phyloP scores from a whole-genome alignment of 768 basidiomycete genomes.

The Trametes punicea region DNA sequence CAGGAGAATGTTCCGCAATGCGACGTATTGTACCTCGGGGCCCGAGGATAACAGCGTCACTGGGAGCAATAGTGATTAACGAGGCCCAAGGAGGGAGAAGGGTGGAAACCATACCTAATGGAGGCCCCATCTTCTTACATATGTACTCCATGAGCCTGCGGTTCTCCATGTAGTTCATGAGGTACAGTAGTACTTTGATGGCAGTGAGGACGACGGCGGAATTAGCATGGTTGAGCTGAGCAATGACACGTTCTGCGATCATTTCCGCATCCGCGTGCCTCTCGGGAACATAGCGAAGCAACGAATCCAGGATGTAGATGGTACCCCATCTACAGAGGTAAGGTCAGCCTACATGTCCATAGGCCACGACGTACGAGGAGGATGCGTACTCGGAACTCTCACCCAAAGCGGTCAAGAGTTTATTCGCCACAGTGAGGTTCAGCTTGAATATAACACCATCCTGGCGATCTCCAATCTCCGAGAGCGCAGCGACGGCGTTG shows the following conservation, averaged over 20 bases:
- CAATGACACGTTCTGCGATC: conserved; percentile 92
- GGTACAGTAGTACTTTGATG: conserved; percentile 90
- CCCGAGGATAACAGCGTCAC: conserved; percentile 96
- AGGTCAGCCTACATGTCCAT: background rate
- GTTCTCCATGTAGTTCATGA: conserved; percentile 99
- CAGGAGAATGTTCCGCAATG: conserved; percentile 91
- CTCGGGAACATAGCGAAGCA: conserved; percentile 93
- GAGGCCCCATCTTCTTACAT: conserved; percentile 98
- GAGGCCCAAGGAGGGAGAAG: no score
- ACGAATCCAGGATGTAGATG: conserved; percentile 93
- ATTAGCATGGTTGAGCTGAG: conserved; percentile 96
- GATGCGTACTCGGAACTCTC: conserved; percentile 96
- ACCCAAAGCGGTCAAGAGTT: conserved; percentile 83
- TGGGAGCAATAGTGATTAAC: conserved; percentile 37
- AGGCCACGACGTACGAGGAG: no score
- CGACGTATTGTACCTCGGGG: conserved; percentile 98
- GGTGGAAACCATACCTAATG: conserved; percentile 78
- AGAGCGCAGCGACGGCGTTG: conserved; percentile 93
- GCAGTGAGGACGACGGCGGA: conserved; percentile 99
- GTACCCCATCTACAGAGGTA: conserved; percentile 82
- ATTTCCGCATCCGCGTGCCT: conserved; percentile 83
- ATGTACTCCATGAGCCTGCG: conserved; percentile 81
- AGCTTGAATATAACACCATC: conserved; percentile 92
- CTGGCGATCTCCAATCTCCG: conserved; percentile 95
- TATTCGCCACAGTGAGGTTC: conserved; percentile 83